Percentiles rank a stretch among this genome's conserved stretches.
Evolutionary conservation across 345 rosid genomes (phyloP).

Genomic region (Eucalyptus curtisii): DNA sequence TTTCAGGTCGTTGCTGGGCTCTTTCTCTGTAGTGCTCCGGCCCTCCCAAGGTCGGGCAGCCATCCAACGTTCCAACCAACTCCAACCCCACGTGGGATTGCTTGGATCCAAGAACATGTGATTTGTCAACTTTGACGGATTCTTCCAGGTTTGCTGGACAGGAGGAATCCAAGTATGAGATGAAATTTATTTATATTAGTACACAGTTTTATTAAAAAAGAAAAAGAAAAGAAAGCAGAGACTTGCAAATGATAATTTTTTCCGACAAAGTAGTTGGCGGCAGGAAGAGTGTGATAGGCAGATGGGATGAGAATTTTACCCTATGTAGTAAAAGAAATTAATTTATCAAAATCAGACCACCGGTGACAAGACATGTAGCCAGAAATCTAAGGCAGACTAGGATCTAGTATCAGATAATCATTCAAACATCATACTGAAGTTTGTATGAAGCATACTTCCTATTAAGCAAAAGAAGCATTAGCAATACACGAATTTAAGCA

Average conservation of each 20-base stretch:
- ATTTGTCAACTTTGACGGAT: constrained; percentile 39
- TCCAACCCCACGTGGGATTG: constrained; percentile 97
- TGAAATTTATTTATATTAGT: neutral
- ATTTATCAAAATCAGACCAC: neutral
- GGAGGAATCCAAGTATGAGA: neutral
- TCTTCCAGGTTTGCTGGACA: constrained; percentile 77
- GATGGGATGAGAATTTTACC: neutral
- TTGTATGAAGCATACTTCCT: neutral
- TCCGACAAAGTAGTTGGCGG: neutral
- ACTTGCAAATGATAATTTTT: neutral
- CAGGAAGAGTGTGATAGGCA: neutral
- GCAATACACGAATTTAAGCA: neutral
- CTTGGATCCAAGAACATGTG: constrained; percentile 76
- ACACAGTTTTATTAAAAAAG: neutral
- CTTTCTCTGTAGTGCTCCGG: constrained; percentile 41
- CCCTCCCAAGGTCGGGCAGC: constrained; percentile 79
- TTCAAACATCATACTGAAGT: neutral
- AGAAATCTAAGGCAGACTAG: neutral
- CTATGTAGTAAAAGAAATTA: neutral
- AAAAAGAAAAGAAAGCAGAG: neutral
- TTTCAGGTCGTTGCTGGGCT: constrained; percentile 35
- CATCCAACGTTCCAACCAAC: constrained; percentile 99
- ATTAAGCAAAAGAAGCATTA: neutral
- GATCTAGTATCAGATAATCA: neutral
- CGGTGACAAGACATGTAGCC: neutral